Conservation (phyloP, 23 red algal genomes). For the Pyropia yezoensis region DNA sequence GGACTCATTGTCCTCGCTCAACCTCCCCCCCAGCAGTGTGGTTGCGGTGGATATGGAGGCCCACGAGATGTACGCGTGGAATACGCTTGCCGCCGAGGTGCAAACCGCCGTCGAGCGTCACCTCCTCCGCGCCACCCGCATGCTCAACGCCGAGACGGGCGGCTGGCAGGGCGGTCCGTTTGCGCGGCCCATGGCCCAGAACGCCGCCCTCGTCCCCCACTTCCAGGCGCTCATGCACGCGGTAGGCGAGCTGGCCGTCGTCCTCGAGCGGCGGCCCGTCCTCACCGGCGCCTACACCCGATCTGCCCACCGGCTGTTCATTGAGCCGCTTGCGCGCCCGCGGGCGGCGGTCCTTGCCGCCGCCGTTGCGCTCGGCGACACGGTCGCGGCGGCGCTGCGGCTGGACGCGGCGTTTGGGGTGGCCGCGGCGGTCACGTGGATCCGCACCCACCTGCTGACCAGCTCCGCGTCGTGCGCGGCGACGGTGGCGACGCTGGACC, state of each 20-base stretch:
- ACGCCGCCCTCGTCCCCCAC: slow-evolving; percentile 16
- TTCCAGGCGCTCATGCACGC: slow-evolving; percentile 37
- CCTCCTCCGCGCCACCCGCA: slow-evolving; percentile 10
- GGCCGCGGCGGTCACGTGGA: too few species aligned
- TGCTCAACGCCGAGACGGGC: too few species aligned
- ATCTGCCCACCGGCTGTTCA: slow-evolving; percentile 31
- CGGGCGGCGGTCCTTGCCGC: too few species aligned
- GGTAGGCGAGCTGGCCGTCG: slow-evolving; percentile 32
- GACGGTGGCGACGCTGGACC: too few species aligned
- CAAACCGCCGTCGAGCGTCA: slow-evolving; percentile 6
- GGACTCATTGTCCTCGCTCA: too few species aligned
- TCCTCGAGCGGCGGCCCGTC: slow-evolving; percentile 39
- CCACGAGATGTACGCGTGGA: slow-evolving; percentile 26
- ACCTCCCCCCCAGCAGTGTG: too few species aligned
- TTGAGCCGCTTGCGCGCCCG: slow-evolving; percentile 10
- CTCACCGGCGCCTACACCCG: slow-evolving; percentile 35
- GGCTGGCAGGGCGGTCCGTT: slow-evolving; percentile 2
- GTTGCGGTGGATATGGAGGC: too few species aligned
- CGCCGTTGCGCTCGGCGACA: too few species aligned
- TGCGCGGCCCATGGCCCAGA: slow-evolving; percentile 4
- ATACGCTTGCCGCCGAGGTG: slow-evolving; percentile 27
- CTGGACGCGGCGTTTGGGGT: too few species aligned
- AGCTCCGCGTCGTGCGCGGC: too few species aligned
- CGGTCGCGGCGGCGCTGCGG: too few species aligned
- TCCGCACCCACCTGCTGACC: too few species aligned